Percentiles rank a stretch among this genome's conserved stretches.
These are phyloP conservation scores for Rhizopogon sp. DNA, from an alignment of 768 basidiomycete species.

Conservation along the genomic window DNA sequence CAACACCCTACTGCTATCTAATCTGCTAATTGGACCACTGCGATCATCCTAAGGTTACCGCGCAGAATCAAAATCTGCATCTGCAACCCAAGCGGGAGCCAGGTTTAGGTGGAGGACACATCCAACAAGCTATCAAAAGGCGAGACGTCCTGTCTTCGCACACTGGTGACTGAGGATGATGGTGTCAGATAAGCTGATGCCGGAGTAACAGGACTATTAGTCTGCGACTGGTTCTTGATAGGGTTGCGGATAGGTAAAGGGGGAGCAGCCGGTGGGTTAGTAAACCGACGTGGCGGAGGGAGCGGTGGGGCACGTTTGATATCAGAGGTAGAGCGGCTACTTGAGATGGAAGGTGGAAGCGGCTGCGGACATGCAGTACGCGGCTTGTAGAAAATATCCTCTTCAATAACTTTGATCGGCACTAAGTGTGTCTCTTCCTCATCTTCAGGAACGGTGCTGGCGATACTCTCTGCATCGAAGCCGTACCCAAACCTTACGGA, in stretches of 20 bases:
- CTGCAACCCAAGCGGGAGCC: neutral
- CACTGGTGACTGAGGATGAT: slow-evolving; percentile 30
- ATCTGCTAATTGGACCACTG: neutral
- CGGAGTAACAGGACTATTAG: slow-evolving; percentile 13
- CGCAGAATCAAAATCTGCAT: neutral
- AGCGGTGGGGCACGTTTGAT: slow-evolving; percentile 56
- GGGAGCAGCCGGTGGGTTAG: slow-evolving; percentile 25
- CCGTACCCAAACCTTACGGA: slow-evolving; percentile 13
- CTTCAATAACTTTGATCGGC: slow-evolving; percentile 22
- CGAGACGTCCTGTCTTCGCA: slow-evolving; percentile 40
- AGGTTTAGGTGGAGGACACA: slow-evolving; percentile 17
- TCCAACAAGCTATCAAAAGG: slow-evolving; percentile 66
- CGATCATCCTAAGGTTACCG: neutral
- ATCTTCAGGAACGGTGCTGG: slow-evolving; percentile 37
- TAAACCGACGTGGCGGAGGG: slow-evolving; percentile 55
- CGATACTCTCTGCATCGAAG: slow-evolving; percentile 35
- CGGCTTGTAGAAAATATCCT: slow-evolving; percentile 18
- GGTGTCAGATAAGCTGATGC: slow-evolving; percentile 22
- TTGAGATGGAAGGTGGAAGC: slow-evolving; percentile 13
- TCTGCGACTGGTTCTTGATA: slow-evolving; percentile 12
- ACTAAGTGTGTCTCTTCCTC: slow-evolving; percentile 37
- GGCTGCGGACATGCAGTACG: slow-evolving; percentile 7
- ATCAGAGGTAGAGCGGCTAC: slow-evolving; percentile 21
- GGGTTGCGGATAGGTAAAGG: slow-evolving; percentile 46
- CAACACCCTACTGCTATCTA: too few species aligned